Evolutionary conservation across 495 filamentous ascomycete species (phyloP).

Genomic region (Hyaloscypha bicolor): DNA sequence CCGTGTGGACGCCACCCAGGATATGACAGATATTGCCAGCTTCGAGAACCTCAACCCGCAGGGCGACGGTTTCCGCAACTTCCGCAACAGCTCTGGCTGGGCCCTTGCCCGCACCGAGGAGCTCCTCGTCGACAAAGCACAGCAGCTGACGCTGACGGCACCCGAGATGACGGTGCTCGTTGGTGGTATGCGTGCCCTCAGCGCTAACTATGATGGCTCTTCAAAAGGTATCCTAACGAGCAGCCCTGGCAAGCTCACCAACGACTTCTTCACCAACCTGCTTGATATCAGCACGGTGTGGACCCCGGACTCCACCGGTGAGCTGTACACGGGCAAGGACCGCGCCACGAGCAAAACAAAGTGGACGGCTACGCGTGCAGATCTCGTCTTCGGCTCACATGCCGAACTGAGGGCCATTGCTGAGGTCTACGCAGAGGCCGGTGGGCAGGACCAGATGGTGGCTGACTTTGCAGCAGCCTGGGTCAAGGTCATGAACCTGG

Average conservation of each 20-base stretch:
- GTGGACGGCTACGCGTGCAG: slow-evolving; percentile 23
- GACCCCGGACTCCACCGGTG: slow-evolving; percentile 18
- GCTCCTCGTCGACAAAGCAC: slow-evolving; percentile 27
- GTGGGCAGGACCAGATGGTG: slow-evolving; percentile 11
- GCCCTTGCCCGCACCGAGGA: slow-evolving; percentile 23
- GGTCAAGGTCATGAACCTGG: slow-evolving; percentile 24
- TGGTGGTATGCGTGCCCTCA: slow-evolving; percentile 21
- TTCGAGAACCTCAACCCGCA: slow-evolving; percentile 27
- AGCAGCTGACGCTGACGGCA: slow-evolving; percentile 24
- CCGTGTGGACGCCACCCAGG: slow-evolving; percentile 40
- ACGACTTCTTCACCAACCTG: slow-evolving; percentile 26
- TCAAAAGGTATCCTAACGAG: slow-evolving; percentile 20
- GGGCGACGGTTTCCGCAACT: slow-evolving; percentile 28
- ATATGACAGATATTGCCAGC: slow-evolving; percentile 12
- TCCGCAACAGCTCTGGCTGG: slow-evolving; percentile 27
- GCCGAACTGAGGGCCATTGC: slow-evolving; percentile 21
- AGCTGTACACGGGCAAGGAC: slow-evolving; percentile 22
- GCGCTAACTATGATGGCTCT: slow-evolving; percentile 20
- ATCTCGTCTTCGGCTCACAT: slow-evolving; percentile 22
- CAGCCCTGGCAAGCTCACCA: slow-evolving; percentile 19
- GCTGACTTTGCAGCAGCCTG: slow-evolving; percentile 17
- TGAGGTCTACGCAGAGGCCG: slow-evolving; percentile 23
- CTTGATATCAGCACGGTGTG: slow-evolving; percentile 25
- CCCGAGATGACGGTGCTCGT: slow-evolving; percentile 28
- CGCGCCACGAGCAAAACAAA: slow-evolving; percentile 17